Evolutionary conservation across 257 asterid genomes (phyloP), one percentile per base, ranked within the genome.

Genomic region (Solanum sitiens): DNA sequence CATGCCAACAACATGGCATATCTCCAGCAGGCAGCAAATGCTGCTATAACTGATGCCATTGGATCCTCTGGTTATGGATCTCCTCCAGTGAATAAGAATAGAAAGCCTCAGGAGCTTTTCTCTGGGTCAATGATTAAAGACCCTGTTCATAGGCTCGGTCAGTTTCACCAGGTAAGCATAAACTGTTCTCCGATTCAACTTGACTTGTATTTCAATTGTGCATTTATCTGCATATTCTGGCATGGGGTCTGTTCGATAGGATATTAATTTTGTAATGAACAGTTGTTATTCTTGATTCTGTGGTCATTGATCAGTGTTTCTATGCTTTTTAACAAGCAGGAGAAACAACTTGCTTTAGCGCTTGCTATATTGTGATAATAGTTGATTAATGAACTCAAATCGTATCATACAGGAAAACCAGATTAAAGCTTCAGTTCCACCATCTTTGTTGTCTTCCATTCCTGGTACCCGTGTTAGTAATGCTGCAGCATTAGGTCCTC

Each of bases 21-120:
- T 74, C 68, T 70, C 25, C 87, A 83, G 88, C 87, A 82, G 71
- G 88, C 88, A 15, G 89, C 90, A 33, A 89, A 91, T 89, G 88
- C 86, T 88, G 87, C 89, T 30, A 91, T 89, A 68, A 88, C 85
- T 27, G 87, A 87, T 86, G 89, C 87, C 68, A 74, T 88, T 88
- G 89, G 88, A 79, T 71, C 87, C 75, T 89, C 89, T 86, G 88
- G 91, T 84, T 89, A 63, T 87, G 85, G 88, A 87, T 90, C 87
- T 42, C 87, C 87, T 87, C 92, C 90, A 35, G 79, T 80, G 61
- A 75, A 85, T 67, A 89, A 86, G 88, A 87, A 68, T 75, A 87
- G 88, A 33, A 67, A 89, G 84, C 85, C 70, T 14, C 91, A 85
- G 61, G 90, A 83, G 85, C 87, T 80, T 21, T 87, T 85, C 47